phyloP scores from a whole-genome alignment of 495 filamentous ascomycete genomes.

The Trichoderma orchidacearum region DNA sequence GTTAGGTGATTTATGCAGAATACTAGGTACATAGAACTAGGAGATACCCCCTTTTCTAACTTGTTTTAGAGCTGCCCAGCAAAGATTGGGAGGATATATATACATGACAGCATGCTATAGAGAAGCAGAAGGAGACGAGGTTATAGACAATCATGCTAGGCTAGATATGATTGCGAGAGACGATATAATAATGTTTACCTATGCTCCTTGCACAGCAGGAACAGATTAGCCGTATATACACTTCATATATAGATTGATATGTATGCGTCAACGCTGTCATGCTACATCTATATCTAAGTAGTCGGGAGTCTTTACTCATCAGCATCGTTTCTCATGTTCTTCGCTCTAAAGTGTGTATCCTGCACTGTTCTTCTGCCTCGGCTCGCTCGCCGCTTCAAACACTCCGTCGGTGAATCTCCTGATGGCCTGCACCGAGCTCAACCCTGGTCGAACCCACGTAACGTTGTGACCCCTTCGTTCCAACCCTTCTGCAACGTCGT shows the following conservation, averaged over 20 bases:
- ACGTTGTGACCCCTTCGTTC: conserved; percentile 54
- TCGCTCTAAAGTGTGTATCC: conserved; percentile 53
- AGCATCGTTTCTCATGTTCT: neutral
- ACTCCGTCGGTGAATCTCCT: conserved; percentile 55
- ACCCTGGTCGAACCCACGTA: conserved; percentile 48
- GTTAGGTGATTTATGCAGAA: neutral
- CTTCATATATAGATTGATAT: too few species aligned
- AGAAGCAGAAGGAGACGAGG: too few species aligned
- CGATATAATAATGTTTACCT: too few species aligned
- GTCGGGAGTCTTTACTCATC: too few species aligned
- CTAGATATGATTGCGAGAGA: too few species aligned
- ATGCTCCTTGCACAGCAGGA: too few species aligned
- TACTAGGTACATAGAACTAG: neutral
- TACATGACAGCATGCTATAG: too few species aligned
- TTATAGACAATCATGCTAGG: too few species aligned
- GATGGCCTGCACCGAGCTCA: conserved; percentile 61
- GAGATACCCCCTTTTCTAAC: conserved; percentile 4
- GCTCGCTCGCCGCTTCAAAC: conserved; percentile 46
- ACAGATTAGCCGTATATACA: too few species aligned
- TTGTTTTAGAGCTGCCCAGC: too few species aligned
- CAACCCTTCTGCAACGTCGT: conserved; percentile 52
- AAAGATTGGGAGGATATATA: neutral
- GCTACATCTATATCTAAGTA: neutral
- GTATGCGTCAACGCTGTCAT: neutral
- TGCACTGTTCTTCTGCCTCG: conserved; percentile 58